Base-by-base conservation (phyloP, 805 yeast species). In the Ogataea pini region DNA sequence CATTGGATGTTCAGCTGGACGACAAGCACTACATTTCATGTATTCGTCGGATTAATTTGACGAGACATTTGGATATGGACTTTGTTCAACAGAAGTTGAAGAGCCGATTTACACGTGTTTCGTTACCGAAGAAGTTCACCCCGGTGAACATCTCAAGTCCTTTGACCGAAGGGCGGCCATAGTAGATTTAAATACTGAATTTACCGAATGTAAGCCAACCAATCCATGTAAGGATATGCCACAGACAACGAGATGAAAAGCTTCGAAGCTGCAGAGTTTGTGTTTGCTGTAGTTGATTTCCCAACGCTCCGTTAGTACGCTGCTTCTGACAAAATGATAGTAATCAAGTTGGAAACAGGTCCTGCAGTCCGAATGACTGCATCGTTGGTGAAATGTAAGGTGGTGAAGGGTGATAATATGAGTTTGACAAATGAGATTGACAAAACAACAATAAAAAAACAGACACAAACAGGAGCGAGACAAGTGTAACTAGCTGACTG, bases 11-110 rank as follows among this genome's bases (percentile, higher is more conserved):
- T 39, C 97, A 92, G 67, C 75, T 94, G 40, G 99, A 94, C 69
- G 92, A 89, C 39, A 91, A 89, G 64, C 99, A 94, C 69, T 92
- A 94, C 69, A 94, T 94, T 54, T 91, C 97, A 20, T 92, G 97
- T 63, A 94, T 94, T 58, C 96, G 97, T 40, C 82, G 94, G 60
- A 82, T 90, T 46, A 84, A 89, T 48, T 75, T 94, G 59, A 94
- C 99, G 0, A 82, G 96, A 64, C 97, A 94, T 68, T 74, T 94
- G 65, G 99, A 94, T 64, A 80, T 89, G 78, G 96, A 89, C 62
- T 79, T 89, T 60, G 92, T 94, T 19, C 79, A 85, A 24, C 92
- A 86, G 59, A 86, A 85, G 61, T 76, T 94, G 58, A 82, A 82
- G 64, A 81, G 86, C 42, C 80, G 95, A 59, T 94, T 92, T 68